Evolutionary conservation across 345 rosid genomes (phyloP).

Genomic region (Garcia nutans): DNA sequence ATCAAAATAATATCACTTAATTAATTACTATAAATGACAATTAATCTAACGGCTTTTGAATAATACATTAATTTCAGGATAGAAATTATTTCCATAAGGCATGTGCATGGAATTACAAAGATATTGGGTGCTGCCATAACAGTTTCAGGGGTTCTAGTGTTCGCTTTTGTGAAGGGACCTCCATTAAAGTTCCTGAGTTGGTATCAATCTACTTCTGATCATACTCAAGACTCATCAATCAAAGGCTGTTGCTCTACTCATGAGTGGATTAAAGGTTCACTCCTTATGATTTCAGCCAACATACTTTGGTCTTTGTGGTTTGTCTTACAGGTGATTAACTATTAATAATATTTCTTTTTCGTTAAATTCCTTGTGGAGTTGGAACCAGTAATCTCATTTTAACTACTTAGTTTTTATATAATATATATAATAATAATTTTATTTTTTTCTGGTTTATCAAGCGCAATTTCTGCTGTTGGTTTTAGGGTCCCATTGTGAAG

Average conservation of each 20-base stretch:
- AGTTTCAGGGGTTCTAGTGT: conserved; percentile 70
- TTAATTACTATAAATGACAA: no score
- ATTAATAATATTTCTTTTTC: not conserved
- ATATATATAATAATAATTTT: no score
- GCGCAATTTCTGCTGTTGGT: not conserved
- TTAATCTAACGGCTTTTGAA: not conserved
- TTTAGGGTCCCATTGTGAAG: conserved; percentile 50
- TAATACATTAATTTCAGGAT: conserved; percentile 30
- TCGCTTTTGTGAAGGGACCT: conserved; percentile 78
- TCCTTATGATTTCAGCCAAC: conserved; percentile 75
- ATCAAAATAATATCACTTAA: no score
- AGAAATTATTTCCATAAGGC: conserved; percentile 36
- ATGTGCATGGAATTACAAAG: conserved; percentile 58
- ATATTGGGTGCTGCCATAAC: conserved; percentile 58
- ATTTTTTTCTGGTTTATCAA: not conserved
- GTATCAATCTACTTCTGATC: conserved; percentile 18
- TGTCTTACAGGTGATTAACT: conserved; percentile 60
- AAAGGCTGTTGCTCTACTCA: conserved; percentile 9
- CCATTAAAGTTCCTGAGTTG: conserved; percentile 40
- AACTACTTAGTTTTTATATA: no score
- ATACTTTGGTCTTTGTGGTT: conserved; percentile 79
- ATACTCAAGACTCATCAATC: conserved; percentile 16
- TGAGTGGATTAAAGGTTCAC: conserved; percentile 63
- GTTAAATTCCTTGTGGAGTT: not conserved
- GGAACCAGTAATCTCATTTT: no score